phyloP scores from a whole-genome alignment of 305 asterid genomes.

The Rubia peregrina region DNA sequence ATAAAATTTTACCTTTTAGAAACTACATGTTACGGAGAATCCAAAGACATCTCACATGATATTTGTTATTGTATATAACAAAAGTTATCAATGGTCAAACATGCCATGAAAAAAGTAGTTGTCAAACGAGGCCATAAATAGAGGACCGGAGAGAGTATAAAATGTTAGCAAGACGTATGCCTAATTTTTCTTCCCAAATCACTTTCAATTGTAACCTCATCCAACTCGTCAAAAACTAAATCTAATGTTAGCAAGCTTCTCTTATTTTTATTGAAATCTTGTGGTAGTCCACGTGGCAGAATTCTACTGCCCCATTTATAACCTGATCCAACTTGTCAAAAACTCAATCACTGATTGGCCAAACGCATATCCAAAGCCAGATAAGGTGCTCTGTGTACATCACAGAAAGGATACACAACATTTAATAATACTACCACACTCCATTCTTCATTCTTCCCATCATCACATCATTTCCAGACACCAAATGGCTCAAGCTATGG shows the following conservation, averaged over 20 bases:
- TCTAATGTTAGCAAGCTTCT: too few species aligned
- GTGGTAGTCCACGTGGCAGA: slow-evolving; percentile 29
- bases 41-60: too few species aligned
- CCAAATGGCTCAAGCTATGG: slow-evolving; percentile 89
- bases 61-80: too few species aligned
- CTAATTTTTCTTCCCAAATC: background rate
- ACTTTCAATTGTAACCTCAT: background rate
- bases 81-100: too few species aligned
- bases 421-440: slow-evolving; percentile 7
- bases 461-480: slow-evolving; percentile 1
- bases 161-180: background rate
- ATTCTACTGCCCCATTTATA: slow-evolving; percentile 20
- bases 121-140: too few species aligned
- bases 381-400: slow-evolving; percentile 52
- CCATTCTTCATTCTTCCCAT: slow-evolving; percentile 5
- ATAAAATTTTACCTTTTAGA: too few species aligned
- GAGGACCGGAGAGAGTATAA: too few species aligned
- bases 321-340: slow-evolving; percentile 36
- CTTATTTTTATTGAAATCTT: background rate
- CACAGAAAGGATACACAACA: slow-evolving; percentile 28
- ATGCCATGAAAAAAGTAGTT: too few species aligned
- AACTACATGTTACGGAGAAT: too few species aligned
- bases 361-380: slow-evolving; percentile 45
- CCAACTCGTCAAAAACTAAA: too few species aligned
- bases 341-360: slow-evolving; percentile 38